Conservation (phyloP, 2,329 filamentous ascomycete genomes). For the Fusarium sp. region DNA sequence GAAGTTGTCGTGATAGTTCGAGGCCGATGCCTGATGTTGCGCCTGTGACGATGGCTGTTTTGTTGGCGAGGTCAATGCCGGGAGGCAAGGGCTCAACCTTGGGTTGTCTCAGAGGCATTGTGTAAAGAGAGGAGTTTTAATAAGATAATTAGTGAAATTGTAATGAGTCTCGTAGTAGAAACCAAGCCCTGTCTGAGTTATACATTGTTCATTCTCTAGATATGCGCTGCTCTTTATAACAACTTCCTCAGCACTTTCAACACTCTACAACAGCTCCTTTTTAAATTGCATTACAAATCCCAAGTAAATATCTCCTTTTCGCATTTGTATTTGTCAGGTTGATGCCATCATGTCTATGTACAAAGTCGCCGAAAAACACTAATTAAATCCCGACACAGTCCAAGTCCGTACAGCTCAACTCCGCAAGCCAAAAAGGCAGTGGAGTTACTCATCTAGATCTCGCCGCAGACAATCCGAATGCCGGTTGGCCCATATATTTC, state of each 20-base stretch:
- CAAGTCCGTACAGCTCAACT: neutral
- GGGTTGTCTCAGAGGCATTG: conserved; percentile 22
- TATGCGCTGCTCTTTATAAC: neutral
- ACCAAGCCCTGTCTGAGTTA: neutral
- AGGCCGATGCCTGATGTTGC: conserved; percentile 56
- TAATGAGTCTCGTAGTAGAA: too few species aligned
- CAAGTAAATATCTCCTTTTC: neutral
- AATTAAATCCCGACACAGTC: neutral
- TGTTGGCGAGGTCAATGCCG: conserved; percentile 36
- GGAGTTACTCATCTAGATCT: neutral
- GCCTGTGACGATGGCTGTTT: conserved; percentile 56
- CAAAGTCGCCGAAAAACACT: conserved; percentile 6
- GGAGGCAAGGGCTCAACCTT: conserved; percentile 22
- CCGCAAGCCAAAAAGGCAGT: neutral
- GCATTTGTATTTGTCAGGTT: neutral
- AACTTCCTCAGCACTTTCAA: neutral
- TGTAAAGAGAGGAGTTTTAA: rapidly evolving
- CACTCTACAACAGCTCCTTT: too few species aligned
- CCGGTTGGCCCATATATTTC: neutral
- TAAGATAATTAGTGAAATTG: rapidly evolving
- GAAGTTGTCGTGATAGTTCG: conserved; percentile 53
- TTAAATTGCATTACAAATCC: neutral
- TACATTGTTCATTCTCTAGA: neutral
- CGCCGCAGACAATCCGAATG: neutral
- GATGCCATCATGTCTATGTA: rapidly evolving